Evolutionary conservation across 176 grass and related monocot species (phyloP).

Genomic region (Zizania latifolia): DNA sequence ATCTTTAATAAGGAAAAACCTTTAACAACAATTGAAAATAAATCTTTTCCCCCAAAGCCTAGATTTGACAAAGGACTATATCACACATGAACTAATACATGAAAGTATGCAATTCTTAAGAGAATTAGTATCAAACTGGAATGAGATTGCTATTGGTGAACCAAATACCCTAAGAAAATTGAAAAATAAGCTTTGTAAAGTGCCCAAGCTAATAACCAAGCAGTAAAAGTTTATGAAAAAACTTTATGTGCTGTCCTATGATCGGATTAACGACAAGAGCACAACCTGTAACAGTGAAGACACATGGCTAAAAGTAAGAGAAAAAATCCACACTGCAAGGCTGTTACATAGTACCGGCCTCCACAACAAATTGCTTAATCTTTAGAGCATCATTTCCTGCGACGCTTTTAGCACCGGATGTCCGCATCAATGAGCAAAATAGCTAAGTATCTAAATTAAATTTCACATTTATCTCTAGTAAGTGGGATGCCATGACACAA

Average conservation of each 20-base stretch:
- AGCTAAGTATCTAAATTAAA: neutral
- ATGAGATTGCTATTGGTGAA: neutral
- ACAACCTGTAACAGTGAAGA: constrained; percentile 36
- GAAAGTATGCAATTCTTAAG: no score
- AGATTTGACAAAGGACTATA: neutral
- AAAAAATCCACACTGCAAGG: constrained; percentile 31
- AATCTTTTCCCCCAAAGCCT: neutral
- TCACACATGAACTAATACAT: neutral
- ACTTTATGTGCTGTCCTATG: constrained; percentile 29
- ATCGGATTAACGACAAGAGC: constrained; percentile 19
- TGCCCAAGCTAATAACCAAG: constrained; percentile 20
- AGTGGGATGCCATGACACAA: neutral
- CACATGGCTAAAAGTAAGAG: constrained; percentile 40
- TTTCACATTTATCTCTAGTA: neutral
- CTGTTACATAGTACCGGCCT: constrained; percentile 15
- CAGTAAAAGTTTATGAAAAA: constrained; percentile 13
- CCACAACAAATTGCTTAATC: constrained; percentile 2
- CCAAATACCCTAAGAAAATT: neutral
- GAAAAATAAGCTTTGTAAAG: neutral
- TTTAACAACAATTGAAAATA: neutral
- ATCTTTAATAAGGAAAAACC: neutral
- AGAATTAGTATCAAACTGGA: no score
- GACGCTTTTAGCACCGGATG: neutral
- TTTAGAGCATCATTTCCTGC: constrained; percentile 18
- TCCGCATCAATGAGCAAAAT: neutral